phyloP scores from a whole-genome alignment of 2,329 filamentous ascomycete genomes.

The Ramularia endophylla region DNA sequence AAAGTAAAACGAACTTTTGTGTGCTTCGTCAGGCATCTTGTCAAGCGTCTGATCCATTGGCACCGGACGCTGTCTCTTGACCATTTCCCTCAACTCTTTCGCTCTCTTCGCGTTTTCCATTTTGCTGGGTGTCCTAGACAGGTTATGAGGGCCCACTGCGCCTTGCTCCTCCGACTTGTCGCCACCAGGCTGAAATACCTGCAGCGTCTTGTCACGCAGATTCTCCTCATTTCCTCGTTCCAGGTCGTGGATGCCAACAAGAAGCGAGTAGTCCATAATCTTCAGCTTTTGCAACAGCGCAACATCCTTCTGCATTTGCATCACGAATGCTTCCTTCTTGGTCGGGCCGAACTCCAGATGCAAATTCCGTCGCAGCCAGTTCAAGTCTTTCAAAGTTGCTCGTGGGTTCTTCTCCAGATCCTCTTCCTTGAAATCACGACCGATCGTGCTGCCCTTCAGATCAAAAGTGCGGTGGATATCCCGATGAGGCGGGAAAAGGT shows the following conservation, averaged over 20 bases:
- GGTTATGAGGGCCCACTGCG: conserved; percentile 40
- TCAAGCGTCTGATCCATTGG: conserved; percentile 77
- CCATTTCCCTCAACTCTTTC: conserved; percentile 81
- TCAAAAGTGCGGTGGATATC: conserved; percentile 98
- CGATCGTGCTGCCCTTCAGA: conserved; percentile 91
- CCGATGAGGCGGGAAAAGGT: conserved; percentile 92
- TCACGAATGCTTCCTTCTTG: conserved; percentile 82
- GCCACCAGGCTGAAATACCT: conserved; percentile 88
- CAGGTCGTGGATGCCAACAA: conserved; percentile 90
- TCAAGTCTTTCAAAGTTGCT: conserved; percentile 92
- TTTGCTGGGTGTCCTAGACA: conserved; percentile 88
- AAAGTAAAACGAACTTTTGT: conserved; percentile 69
- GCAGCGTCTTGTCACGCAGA: conserved; percentile 77
- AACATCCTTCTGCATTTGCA: conserved; percentile 85
- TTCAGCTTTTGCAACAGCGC: conserved; percentile 77
- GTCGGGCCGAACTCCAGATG: conserved; percentile 82
- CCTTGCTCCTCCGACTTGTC: conserved; percentile 37
- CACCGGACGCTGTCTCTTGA: conserved; percentile 88
- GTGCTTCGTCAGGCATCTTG: conserved; percentile 81
- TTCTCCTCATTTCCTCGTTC: conserved; percentile 93
- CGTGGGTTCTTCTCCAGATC: conserved; percentile 82
- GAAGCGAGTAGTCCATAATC: conserved; percentile 98
- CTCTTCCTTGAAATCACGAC: conserved; percentile 84
- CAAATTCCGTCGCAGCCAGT: conserved; percentile 83
- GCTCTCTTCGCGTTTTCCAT: conserved; percentile 88